Evolutionary conservation across 768 basidiomycete genomes (phyloP).

Genomic region (Suillus subluteus): DNA sequence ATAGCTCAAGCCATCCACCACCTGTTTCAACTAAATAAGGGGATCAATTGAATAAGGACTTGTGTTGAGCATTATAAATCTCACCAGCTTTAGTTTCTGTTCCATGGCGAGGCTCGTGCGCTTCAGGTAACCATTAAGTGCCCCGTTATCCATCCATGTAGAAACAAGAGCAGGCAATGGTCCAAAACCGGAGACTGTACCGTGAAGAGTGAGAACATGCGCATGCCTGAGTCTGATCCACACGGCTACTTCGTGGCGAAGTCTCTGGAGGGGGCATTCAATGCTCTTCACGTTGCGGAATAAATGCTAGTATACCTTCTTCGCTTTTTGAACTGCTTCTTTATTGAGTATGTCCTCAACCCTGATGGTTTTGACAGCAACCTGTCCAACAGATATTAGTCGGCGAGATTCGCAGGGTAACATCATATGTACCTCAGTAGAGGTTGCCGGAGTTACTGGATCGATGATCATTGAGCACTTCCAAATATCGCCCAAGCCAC

Average conservation of each 20-base stretch:
- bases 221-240: neutral
- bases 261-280: neutral
- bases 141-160: constrained; percentile 1
- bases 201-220: neutral
- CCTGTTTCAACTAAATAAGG: neutral
- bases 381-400: neutral
- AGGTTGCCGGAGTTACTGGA: no score
- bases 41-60: no score
- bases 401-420: neutral
- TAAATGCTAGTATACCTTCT: neutral
- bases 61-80: neutral
- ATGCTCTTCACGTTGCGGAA: neutral
- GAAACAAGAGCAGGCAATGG: constrained; percentile 2
- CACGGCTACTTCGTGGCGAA: neutral
- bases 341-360: neutral
- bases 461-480: neutral
- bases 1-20: constrained; percentile 1
- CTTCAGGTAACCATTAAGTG: neutral
- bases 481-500: constrained; percentile 2
- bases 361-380: constrained; percentile 3
- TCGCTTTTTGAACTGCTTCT: neutral
- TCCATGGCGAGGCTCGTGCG: neutral
- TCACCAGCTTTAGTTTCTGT: constrained; percentile 2
- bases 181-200: constrained; percentile 1
- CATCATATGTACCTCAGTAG: neutral